A percentile compares a stretch with the other conserved stretches of the same genome.
These are phyloP conservation scores for Pisolithus marmoratus DNA, from an alignment of 768 basidiomycete species.

Conservation along the genomic window DNA sequence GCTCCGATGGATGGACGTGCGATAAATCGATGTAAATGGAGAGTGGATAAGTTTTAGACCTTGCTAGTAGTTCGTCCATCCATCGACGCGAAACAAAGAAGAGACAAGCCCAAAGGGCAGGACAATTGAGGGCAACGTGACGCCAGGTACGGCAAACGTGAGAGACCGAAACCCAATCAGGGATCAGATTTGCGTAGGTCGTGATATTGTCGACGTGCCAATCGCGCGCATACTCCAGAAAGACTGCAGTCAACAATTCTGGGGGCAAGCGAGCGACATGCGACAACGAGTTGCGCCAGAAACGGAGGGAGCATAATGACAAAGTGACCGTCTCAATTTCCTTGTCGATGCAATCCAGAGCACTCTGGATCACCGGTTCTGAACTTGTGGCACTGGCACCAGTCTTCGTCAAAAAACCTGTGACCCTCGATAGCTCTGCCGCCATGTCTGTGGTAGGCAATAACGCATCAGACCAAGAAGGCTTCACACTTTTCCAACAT, in stretches of 20 bases:
- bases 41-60: conserved; percentile 38
- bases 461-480: no score
- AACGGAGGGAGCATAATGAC: conserved; percentile 12
- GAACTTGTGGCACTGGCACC: not conserved
- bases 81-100: conserved; percentile 29
- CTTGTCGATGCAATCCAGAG: conserved; percentile 12
- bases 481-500: no score
- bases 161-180: conserved; percentile 19
- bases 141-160: conserved; percentile 36
- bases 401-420: not conserved
- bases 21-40: conserved; percentile 18
- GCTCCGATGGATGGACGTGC: conserved; percentile 20
- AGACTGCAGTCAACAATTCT: conserved; percentile 18
- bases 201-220: not conserved
- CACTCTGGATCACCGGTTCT: not conserved
- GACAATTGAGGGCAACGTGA: conserved; percentile 34
- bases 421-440: not conserved
- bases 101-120: conserved; percentile 36
- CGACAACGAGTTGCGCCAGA: conserved; percentile 12
- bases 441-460: not conserved
- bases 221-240: conserved; percentile 8
- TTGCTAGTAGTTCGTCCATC: conserved; percentile 38
- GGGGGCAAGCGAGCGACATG: conserved; percentile 16
- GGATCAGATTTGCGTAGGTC: not conserved
- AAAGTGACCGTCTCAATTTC: conserved; percentile 10